Base-by-base conservation (phyloP, 2,329 filamentous ascomycete genomes). In the Fusarium coicis region DNA sequence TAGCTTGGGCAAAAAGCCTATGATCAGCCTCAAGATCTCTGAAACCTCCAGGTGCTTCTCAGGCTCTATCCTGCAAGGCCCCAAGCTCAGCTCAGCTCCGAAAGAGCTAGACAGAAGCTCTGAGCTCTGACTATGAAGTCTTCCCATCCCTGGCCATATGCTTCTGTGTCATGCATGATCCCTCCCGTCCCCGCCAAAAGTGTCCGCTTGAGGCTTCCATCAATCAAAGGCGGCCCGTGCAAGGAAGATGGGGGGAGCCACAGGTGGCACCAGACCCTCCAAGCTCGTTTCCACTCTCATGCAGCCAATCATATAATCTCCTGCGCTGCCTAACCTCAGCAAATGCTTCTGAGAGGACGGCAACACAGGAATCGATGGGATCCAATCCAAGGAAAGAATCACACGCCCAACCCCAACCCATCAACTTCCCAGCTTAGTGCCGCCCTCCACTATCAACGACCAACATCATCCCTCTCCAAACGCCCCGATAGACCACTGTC, bases 281-380 rank as follows among this genome's bases (percentile, higher is more conserved):
- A 58, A 59, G 56, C 34, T 56, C 42, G 54, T 62, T 72, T 68
- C 73, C 64, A 49, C 62, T 68, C 66, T 46, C 43, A 67, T 14
- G 34, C 70, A 72, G 70, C 80, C 80, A 82, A 82, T 82, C 78
- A 80, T 78, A 77, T 80, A 77, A 72, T 75, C 74, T 72, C 64
- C 64, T 68, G 26, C 37, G 19, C 26, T 61, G 32, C 73, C 70
- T 68, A 66, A 69, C 26, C 39, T 26, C n/a, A 59, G 55, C 21
- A 32, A 67, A 58, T 37, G 40, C 53, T 44, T 50, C 39, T 66
- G 40, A 61, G 47, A 58, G 66, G 56, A 58, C 32, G 42, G 42
- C 74, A 67, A 53, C 55, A 54, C 69, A 72, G 72, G 50, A 72
- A 74, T 72, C 57, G 63, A 57, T 71, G 52, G 57, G 62, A 61